Conservation (phyloP, 2,329 filamentous ascomycete species). For the Cadophora gregata region DNA sequence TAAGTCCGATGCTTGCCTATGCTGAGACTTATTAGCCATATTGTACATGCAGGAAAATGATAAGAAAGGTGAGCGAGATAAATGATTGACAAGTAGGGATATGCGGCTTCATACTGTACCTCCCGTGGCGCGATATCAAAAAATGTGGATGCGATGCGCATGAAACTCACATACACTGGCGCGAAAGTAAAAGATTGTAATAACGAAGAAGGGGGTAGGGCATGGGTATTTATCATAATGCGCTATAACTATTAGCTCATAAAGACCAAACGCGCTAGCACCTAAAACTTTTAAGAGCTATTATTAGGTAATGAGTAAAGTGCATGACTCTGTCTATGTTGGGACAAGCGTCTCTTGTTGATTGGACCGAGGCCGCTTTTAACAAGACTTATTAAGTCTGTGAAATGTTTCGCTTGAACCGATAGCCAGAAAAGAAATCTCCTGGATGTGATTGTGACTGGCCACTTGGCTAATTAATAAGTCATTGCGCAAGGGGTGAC, state of each 20-base stretch:
- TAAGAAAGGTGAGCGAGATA: neutral
- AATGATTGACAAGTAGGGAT: neutral
- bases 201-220: constrained; percentile 13
- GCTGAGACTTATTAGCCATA: neutral
- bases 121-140: constrained; percentile 11
- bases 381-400: neutral
- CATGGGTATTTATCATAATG: constrained; percentile 7
- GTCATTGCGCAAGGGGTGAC: neutral
- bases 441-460: neutral
- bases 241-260: constrained; percentile 19
- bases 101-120: constrained; percentile 2
- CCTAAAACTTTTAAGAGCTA: constrained; percentile 18
- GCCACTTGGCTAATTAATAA: constrained; percentile 9
- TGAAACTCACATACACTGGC: constrained; percentile 6
- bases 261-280: constrained; percentile 23
- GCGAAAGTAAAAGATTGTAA: neutral
- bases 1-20: neutral
- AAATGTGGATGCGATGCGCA: constrained; percentile 13
- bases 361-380: constrained; percentile 4
- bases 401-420: neutral
- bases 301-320: constrained; percentile 20
- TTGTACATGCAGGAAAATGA: neutral
- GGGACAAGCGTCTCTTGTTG: neutral
- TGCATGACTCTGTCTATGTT: constrained; percentile 4
- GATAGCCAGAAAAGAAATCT: constrained; percentile 6